Conservation (phyloP, 2,329 filamentous ascomycete genomes). For the Penicillium sp. region DNA sequence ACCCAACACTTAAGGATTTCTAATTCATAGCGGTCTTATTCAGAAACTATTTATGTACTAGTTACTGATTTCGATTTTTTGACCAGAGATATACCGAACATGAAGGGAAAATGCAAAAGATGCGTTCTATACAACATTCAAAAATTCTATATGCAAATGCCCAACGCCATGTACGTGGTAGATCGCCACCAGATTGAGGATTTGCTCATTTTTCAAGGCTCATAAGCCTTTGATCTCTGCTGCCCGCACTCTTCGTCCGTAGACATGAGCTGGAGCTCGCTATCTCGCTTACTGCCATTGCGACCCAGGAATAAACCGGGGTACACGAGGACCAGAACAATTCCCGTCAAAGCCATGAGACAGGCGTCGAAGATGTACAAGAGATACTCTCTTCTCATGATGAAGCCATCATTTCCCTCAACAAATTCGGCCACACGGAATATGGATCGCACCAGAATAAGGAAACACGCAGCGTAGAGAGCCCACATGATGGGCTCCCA, state of each 20-base stretch:
- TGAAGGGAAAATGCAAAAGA: too few relatives aligned
- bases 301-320: slow-evolving; percentile 7
- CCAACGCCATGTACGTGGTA: background rate
- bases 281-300: slow-evolving; percentile 6
- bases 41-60: too few relatives aligned
- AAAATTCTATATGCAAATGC: background rate
- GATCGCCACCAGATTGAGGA: background rate
- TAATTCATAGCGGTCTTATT: too few relatives aligned
- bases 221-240: background rate
- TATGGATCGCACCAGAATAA: slow-evolving; percentile 36
- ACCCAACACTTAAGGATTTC: background rate
- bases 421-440: slow-evolving; percentile 38
- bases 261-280: slow-evolving; percentile 9
- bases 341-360: slow-evolving; percentile 28
- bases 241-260: background rate
- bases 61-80: too few relatives aligned
- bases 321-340: slow-evolving; percentile 7
- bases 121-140: background rate
- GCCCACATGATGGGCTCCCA: slow-evolving; percentile 22
- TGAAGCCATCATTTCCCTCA: slow-evolving; percentile 32
- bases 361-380: slow-evolving; percentile 38
- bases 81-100: too few relatives aligned
- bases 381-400: slow-evolving; percentile 33
- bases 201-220: background rate
- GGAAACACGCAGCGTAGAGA: slow-evolving; percentile 27